Evolutionary conservation across 306 rosid genomes (phyloP), one percentile per base, ranked within the genome.

Genomic region (Medicago arabica): DNA sequence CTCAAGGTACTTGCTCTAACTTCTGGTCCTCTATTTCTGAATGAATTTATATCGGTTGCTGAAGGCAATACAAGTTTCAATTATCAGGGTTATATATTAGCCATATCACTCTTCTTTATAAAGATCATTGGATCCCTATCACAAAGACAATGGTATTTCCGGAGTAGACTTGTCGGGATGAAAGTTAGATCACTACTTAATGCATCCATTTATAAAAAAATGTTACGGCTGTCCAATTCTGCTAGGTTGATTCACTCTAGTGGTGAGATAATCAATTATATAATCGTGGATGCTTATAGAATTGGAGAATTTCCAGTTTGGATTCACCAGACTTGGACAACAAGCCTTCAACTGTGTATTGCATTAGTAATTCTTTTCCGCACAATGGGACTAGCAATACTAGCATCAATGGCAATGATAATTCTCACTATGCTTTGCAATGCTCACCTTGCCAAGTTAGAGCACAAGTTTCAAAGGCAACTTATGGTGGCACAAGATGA

Each of bases 251-350:
- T 15, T n/a, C 55, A 50, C 18, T 50, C 55, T 5, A 8, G 55
- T 5, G 55, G 55, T 6, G 55, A 50, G 55, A 50, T 50, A 50
- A 50, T 50, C 9, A 50, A 50, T 15, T 50, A 50, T 50, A 15
- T 50, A 3, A 15, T 7, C 1, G 55, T 50, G 3, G 55, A 50
- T 50, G 19, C 55, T 50, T 50, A 50, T 50, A 50, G 55, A 50
- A 50, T 50, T 2, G 55, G 55, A 50, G 55, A 50, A 15, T 50
- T n/a, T n/a, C n/a, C n/a, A n/a, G n/a, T n/a, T 15, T 92, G 92
- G 92, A 86, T 90, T 85, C 97, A 92, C 72, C 89, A 84, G 63
- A 81, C 83, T 46, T 92, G 96, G 96, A 86, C 93, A 11, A 92
- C 96, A 14, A 70, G 71, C n/a, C 50, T 92, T 36, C 97, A 92